Base-by-base conservation (phyloP, 306 rosid species). In the Luffa acutangula region DNA sequence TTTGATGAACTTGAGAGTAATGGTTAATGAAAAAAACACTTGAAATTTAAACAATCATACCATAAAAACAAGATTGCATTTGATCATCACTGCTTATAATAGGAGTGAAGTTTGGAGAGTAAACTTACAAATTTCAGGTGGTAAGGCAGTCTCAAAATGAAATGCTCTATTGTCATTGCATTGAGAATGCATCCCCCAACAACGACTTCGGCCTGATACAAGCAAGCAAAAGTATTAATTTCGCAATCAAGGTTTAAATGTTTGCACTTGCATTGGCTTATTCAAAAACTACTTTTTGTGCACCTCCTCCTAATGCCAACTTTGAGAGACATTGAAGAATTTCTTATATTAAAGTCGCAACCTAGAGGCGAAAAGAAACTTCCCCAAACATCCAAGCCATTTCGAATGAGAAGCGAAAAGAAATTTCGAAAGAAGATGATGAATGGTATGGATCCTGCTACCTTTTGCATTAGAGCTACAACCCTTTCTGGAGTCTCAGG, bases 401-500 rank as follows among this genome's bases (percentile, higher is more conserved):
- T 21, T 21, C 21, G 17, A 15, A 4, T 15, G 2, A 56, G 62
- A 56, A 17, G 25, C 31, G 3, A 56, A n/a, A 60, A 21, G 39
- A 25, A 60, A 60, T 60, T 34, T 64, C 43, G 20, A 64, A 64
- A 64, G 20, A 15, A 64, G 45, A 64, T 36, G 45, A 64, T 36
- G 33, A 66, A 66, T 37, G 73, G 25, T 37, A 66, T 15, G 0
- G 31, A 66, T 66, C 31, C 12, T 45, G 7, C 76, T 75, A 53
- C 98, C 94, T 90, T 90, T 71, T 94, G 97, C 98, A 94, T 90
- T 81, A 89, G 91, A 74, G 91, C 87, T 41, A 92, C 97, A 65
- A 94, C 94, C 90, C 89, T 90, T 89, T 94, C 97, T 59, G 98
- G 97, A 81, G 89, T 90, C 83, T 89, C 92, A 1, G 98, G 96